phyloP scores from a whole-genome alignment of 1,284 basidiomycete genomes.

The Apiotrichum sp. region DNA sequence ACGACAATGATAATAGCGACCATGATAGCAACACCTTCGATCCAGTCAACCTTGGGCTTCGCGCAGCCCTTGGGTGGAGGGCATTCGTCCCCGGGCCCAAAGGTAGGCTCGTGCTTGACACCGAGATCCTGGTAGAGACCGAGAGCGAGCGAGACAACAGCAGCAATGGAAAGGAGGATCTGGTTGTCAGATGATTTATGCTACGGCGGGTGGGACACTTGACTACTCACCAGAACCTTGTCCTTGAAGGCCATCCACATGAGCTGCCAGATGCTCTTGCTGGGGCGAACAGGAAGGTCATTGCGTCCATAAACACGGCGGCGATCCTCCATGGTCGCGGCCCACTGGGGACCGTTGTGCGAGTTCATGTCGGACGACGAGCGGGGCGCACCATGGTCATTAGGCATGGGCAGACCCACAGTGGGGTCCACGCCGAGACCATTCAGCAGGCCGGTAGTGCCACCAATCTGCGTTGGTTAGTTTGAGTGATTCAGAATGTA shows the following conservation, averaged over 20 bases:
- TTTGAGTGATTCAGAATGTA: too few relatives aligned
- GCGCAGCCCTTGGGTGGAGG: conserved; percentile 49
- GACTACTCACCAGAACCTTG: conserved; percentile 69
- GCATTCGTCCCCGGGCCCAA: conserved; percentile 37
- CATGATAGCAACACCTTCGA: conserved; percentile 96
- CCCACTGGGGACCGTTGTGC: conserved; percentile 50
- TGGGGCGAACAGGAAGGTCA: conserved; percentile 66
- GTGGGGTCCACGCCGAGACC: conserved; percentile 67
- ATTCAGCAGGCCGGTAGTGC: conserved; percentile 60
- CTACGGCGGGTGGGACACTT: too few relatives aligned
- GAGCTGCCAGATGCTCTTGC: conserved; percentile 72
- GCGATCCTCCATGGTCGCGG: conserved; percentile 60
- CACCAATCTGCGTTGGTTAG: conserved; percentile 55
- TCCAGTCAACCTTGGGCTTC: conserved; percentile 70
- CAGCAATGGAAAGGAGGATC: conserved; percentile 85
- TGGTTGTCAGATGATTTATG: conserved; percentile 33
- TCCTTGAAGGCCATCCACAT: conserved; percentile 96
- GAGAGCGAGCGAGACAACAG: conserved; percentile 85
- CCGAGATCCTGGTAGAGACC: conserved; percentile 93
- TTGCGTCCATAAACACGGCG: conserved; percentile 76
- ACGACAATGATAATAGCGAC: conserved; percentile 74
- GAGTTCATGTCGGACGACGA: conserved; percentile 22
- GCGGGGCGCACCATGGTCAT: conserved; percentile 21
- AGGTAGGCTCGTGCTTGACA: conserved; percentile 50
- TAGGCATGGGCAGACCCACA: conserved; percentile 50